Conservation (phyloP, 768 basidiomycete species). For the Pleurotus ostreatus region DNA sequence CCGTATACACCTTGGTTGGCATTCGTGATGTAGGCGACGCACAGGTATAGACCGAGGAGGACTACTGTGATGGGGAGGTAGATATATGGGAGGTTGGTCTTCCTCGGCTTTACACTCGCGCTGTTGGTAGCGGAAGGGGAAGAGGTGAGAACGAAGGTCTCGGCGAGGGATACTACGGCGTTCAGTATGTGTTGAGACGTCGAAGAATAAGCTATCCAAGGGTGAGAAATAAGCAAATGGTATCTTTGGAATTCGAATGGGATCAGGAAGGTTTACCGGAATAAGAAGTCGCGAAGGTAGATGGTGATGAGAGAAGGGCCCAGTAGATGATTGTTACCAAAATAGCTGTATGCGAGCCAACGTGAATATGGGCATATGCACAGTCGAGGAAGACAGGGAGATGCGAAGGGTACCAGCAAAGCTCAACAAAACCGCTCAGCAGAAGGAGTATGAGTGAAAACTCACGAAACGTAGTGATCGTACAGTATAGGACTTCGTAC, state of each 20-base stretch:
- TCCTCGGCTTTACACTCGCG: no score
- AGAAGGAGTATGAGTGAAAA: conserved; percentile 9
- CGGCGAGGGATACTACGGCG: conserved; percentile 48
- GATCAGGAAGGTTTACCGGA: conserved; percentile 26
- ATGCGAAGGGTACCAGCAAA: not conserved
- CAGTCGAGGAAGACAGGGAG: no score
- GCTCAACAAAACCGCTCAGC: not conserved
- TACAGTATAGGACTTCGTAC: conserved; percentile 50
- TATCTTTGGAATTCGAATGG: not conserved
- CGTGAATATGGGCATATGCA: no score
- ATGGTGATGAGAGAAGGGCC: conserved; percentile 42
- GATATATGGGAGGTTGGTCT: conserved; percentile 38
- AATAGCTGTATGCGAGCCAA: conserved; percentile 37
- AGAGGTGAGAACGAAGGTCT: conserved; percentile 49
- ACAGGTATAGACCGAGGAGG: conserved; percentile 54
- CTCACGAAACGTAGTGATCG: conserved; percentile 56
- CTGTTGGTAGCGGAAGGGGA: conserved; percentile 26
- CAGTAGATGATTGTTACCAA: conserved; percentile 65
- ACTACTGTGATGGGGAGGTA: conserved; percentile 43
- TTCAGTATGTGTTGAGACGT: conserved; percentile 63
- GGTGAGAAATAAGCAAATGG: no score
- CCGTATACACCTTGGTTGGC: conserved; percentile 62
- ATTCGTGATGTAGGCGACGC: conserved; percentile 64
- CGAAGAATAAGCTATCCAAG: conserved; percentile 13
- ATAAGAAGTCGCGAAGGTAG: conserved; percentile 36